phyloP scores from a whole-genome alignment of 257 asterid species.

The Parsonsia alboflavescens region DNA sequence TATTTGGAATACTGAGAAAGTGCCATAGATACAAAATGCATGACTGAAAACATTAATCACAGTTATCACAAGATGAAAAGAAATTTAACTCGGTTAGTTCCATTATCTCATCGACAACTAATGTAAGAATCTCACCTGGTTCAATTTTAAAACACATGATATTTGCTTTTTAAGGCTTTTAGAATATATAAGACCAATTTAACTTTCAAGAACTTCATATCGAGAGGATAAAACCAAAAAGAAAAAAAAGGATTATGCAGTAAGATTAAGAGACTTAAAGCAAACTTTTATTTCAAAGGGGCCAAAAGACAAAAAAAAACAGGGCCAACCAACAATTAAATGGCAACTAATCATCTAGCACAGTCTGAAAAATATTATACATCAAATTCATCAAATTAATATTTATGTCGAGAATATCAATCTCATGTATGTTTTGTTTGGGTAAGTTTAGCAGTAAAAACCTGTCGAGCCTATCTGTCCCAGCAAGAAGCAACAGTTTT shows the following conservation, averaged over 20 bases:
- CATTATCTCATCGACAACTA: neutral
- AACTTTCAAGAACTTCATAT: neutral
- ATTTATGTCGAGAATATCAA: neutral
- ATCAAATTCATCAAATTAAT: neutral
- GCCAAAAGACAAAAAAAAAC: neutral
- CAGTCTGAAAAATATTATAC: neutral
- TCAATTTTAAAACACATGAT: neutral
- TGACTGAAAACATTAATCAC: neutral
- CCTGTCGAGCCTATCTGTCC: conserved; percentile 98
- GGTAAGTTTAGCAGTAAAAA: conserved; percentile 3
- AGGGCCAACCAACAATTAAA: neutral
- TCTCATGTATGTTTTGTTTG: neutral
- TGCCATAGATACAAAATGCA: neutral
- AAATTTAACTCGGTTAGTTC: neutral
- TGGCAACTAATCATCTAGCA: neutral
- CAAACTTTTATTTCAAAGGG: neutral
- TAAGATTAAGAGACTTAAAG: neutral
- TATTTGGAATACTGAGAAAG: neutral
- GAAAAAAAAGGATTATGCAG: neutral
- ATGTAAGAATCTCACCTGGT: neutral
- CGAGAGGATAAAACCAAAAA: too few relatives aligned
- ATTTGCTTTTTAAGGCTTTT: neutral
- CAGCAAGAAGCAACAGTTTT: conserved; percentile 91
- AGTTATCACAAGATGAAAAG: neutral
- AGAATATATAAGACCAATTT: too few relatives aligned